Percentiles rank a stretch among this genome's conserved stretches.
phyloP scores from a whole-genome alignment of 768 basidiomycete species.

The Suillus subalutaceus region DNA sequence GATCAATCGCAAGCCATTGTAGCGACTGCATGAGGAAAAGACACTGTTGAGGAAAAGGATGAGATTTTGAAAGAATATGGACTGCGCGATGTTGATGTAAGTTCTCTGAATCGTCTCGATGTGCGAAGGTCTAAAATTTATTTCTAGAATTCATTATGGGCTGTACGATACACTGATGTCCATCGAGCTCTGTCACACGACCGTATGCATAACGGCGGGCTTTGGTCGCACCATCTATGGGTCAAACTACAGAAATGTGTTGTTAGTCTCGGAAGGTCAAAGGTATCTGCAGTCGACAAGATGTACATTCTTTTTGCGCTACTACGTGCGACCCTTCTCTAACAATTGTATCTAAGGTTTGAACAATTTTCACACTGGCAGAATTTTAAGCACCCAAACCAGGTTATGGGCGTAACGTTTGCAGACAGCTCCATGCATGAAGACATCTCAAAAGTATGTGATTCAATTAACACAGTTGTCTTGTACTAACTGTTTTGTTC shows the following conservation, averaged over 20 bases:
- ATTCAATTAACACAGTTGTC: constrained; percentile 18
- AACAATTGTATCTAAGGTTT: constrained; percentile 24
- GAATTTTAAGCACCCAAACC: constrained; percentile 37
- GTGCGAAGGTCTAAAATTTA: too few species aligned
- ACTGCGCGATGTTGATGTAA: too few species aligned
- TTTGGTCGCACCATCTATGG: too few species aligned
- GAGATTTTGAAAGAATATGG: constrained; percentile 13
- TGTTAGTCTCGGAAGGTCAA: too few species aligned
- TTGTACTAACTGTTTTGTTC: constrained; percentile 8
- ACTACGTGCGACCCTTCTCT: constrained; percentile 1
- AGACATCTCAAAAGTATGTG: constrained; percentile 37
- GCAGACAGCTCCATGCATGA: constrained; percentile 39
- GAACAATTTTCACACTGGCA: constrained; percentile 34
- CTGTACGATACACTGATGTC: too few species aligned
- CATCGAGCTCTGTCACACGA: too few species aligned
- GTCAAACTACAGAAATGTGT: too few species aligned
- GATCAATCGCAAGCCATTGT: constrained; percentile 16
- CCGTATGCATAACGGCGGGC: too few species aligned
- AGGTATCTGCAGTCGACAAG: constrained; percentile 20
- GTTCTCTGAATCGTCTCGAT: too few species aligned
- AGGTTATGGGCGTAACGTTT: constrained; percentile 29
- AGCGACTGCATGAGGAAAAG: constrained; percentile 16
- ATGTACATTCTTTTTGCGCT: not conserved
- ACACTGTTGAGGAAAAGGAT: constrained; percentile 19
- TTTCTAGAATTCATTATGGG: too few species aligned